A percentile compares a stretch with the other conserved stretches of the same genome.
These are phyloP conservation scores for Hylodesmum podocarpum DNA, from an alignment of 306 rosid species.

Conservation along the genomic window DNA sequence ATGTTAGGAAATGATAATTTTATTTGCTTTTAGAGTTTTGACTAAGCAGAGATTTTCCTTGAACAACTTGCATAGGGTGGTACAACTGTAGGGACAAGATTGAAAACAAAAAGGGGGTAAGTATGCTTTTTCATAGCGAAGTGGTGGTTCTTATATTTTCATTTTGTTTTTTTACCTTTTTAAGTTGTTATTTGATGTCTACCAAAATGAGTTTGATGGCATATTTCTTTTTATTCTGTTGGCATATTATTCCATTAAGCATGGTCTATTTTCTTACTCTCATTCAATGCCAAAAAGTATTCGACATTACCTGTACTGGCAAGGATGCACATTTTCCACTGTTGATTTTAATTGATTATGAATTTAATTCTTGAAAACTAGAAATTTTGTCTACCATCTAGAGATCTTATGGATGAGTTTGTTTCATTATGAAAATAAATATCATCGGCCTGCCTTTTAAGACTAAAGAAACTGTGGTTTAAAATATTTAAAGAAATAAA, in stretches of 20 bases:
- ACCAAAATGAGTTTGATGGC: neutral
- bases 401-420: neutral
- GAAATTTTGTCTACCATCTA: neutral
- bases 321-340: no score
- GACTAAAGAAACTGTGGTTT: no score
- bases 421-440: neutral
- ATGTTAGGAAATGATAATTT: no score
- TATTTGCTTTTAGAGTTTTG: constrained; percentile 26
- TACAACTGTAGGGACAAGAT: constrained; percentile 98
- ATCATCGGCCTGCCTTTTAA: neutral
- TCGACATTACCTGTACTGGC: neutral
- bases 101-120: constrained; percentile 95
- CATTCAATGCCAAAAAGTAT: neutral
- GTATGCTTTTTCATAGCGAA: constrained; percentile 33
- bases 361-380: neutral
- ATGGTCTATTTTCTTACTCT: constrained; percentile 7
- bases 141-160: constrained; percentile 3
- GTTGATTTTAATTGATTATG: neutral
- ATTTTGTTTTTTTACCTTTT: neutral
- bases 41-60: no score
- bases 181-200: neutral
- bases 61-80: constrained; percentile 99
- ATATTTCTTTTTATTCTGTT: constrained; percentile 18
- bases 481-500: no score
- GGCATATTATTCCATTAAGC: no score